Evolutionary conservation across 164 flowering plant species (phyloP).

Genomic region (Aristolochia fimbriata): DNA sequence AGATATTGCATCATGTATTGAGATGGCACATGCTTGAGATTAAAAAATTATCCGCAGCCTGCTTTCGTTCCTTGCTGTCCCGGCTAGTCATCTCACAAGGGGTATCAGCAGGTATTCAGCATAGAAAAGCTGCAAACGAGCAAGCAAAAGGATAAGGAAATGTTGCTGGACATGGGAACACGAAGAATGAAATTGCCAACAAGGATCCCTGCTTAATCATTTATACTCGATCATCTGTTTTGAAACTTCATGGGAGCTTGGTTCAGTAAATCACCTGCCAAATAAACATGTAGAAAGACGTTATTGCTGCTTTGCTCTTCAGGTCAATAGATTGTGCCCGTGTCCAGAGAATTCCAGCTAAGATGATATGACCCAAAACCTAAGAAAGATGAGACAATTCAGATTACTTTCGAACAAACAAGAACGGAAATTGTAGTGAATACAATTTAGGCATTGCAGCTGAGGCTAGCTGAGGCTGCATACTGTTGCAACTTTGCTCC

Average conservation of each 20-base stretch:
- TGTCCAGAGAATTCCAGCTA: constrained; percentile 53
- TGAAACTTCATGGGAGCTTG: not conserved
- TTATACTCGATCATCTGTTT: not conserved
- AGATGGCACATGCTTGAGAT: too few relatives aligned
- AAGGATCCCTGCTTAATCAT: not conserved
- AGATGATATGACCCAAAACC: constrained; percentile 55
- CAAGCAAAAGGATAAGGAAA: not conserved
- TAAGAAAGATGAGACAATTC: constrained; percentile 6
- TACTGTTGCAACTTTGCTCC: constrained; percentile 67
- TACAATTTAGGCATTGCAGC: not conserved
- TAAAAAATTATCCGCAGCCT: too few relatives aligned
- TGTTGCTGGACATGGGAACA: not conserved
- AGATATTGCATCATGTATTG: too few relatives aligned
- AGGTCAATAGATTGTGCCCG: constrained; percentile 62
- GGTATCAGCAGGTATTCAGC: constrained; percentile 33
- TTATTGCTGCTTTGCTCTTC: constrained; percentile 56
- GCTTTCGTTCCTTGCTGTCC: too few relatives aligned
- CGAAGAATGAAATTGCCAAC: not conserved
- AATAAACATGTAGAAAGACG: constrained; percentile 84
- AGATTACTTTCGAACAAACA: constrained; percentile 5
- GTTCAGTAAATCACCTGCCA: constrained; percentile 57
- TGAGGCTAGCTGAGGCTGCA: not conserved
- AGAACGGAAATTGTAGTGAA: not conserved
- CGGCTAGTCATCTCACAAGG: constrained; percentile 18
- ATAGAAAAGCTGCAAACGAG: constrained; percentile 29